Conservation (phyloP, 768 basidiomycete species). For the Boletus rubroflammeus region DNA sequence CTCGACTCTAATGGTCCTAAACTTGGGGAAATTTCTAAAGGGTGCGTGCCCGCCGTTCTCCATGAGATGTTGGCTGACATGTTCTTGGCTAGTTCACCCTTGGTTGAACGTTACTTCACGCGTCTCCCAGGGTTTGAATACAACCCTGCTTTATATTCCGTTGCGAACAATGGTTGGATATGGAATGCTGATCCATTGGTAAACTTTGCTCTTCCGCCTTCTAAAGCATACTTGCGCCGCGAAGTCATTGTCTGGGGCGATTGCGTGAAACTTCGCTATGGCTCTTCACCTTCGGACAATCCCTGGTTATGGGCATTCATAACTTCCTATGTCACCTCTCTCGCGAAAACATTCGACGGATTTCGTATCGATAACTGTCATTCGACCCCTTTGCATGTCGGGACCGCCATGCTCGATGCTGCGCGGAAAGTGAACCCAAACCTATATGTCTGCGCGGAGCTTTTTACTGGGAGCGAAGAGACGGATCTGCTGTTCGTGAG, state of each 20-base stretch:
- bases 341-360: slow-evolving; percentile 86
- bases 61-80: slow-evolving; percentile 8
- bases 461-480: slow-evolving; percentile 94
- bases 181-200: slow-evolving; percentile 93
- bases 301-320: slow-evolving; percentile 96
- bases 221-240: slow-evolving; percentile 91
- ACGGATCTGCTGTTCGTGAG: slow-evolving; percentile 91
- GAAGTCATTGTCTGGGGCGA: slow-evolving; percentile 98
- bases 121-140: slow-evolving; percentile 61
- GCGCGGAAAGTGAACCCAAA: slow-evolving; percentile 86
- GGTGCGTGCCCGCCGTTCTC: slow-evolving; percentile 45
- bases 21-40: slow-evolving; percentile 70
- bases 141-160: slow-evolving; percentile 56
- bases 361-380: slow-evolving; percentile 99
- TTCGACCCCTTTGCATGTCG: slow-evolving; percentile 95
- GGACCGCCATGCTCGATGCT: slow-evolving; percentile 89
- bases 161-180: slow-evolving; percentile 99
- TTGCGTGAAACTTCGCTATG: slow-evolving; percentile 97
- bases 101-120: slow-evolving; percentile 93
- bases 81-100: slow-evolving; percentile 55
- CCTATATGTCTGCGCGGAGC: slow-evolving; percentile 94
- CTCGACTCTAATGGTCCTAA: slow-evolving; percentile 82
- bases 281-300: slow-evolving; percentile 71
- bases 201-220: slow-evolving; percentile 90
- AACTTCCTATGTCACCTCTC: slow-evolving; percentile 72